These are phyloP conservation scores for Erodium trifolium DNA, from an alignment of 441 rosid genomes.

Conservation along the genomic window DNA sequence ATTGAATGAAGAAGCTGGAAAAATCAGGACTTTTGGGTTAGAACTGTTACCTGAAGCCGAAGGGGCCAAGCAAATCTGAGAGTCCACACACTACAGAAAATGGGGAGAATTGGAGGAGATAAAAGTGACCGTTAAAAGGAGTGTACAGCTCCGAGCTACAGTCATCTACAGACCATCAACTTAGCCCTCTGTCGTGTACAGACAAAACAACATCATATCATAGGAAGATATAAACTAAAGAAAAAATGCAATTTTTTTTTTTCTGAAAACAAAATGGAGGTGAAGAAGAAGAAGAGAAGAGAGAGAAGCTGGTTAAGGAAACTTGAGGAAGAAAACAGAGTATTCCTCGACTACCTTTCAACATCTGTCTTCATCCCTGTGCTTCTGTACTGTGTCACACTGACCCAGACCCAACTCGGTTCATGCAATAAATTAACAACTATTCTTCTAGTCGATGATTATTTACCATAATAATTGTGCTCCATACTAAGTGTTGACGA, in stretches of 20 bases:
- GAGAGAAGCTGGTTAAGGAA: too few species aligned
- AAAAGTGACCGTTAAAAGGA: neutral
- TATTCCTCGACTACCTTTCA: neutral
- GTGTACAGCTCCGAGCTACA: neutral
- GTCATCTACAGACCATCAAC: neutral
- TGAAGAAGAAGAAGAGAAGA: neutral
- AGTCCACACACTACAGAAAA: neutral
- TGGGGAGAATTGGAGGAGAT: neutral
- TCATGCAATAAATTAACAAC: neutral
- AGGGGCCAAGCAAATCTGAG: neutral
- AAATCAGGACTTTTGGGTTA: neutral
- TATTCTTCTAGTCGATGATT: neutral
- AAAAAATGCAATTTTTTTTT: neutral
- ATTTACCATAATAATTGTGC: too few species aligned
- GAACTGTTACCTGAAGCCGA: neutral
- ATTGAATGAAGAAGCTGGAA: slow-evolving; percentile 2
- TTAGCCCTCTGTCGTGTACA: neutral
- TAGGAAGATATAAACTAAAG: neutral
- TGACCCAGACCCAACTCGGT: neutral
- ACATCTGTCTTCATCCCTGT: neutral
- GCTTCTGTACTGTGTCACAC: neutral
- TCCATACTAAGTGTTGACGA: too few species aligned
- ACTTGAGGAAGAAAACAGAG: neutral
- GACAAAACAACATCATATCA: neutral
- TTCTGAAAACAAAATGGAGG: neutral